phyloP scores from a whole-genome alignment of 2,329 filamentous ascomycete species.

The Penicillium sp. region DNA sequence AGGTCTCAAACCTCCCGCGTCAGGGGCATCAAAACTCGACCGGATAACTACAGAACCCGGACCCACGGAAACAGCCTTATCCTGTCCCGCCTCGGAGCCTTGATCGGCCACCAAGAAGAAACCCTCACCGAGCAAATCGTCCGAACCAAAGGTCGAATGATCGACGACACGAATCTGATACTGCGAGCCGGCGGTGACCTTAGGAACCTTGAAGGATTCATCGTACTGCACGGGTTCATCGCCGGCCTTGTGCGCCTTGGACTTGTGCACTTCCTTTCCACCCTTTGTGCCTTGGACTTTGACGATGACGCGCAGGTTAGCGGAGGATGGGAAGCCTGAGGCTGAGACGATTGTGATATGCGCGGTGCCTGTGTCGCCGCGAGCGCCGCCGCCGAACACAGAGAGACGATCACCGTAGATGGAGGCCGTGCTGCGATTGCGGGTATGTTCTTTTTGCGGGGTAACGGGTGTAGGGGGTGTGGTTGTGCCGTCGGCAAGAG shows the following conservation, averaged over 20 bases:
- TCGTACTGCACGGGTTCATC: constrained; percentile 72
- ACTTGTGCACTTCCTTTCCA: constrained; percentile 84
- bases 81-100: constrained; percentile 64
- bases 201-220: constrained; percentile 72
- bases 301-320: constrained; percentile 79
- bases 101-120: constrained; percentile 92
- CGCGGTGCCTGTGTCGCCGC: constrained; percentile 73
- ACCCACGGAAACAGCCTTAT: constrained; percentile 78
- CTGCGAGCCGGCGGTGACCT: constrained; percentile 75
- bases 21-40: constrained; percentile 67
- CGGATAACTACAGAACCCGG: constrained; percentile 73
- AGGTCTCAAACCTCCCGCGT: constrained; percentile 42
- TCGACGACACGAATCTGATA: constrained; percentile 88
- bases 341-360: constrained; percentile 81
- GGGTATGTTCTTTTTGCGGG: constrained; percentile 51
- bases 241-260: constrained; percentile 79
- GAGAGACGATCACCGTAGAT: constrained; percentile 59
- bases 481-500: constrained; percentile 38
- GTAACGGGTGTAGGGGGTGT: constrained; percentile 30
- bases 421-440: constrained; percentile 56
- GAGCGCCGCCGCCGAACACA: constrained; percentile 53
- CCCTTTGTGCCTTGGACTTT: constrained; percentile 70
- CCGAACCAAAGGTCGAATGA: constrained; percentile 81
- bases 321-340: constrained; percentile 73
- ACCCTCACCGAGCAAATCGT: constrained; percentile 82